A percentile compares a stretch with the other conserved stretches of the same genome.
Evolutionary conservation across 345 rosid species (phyloP).

Genomic region (Combretum micranthum): DNA sequence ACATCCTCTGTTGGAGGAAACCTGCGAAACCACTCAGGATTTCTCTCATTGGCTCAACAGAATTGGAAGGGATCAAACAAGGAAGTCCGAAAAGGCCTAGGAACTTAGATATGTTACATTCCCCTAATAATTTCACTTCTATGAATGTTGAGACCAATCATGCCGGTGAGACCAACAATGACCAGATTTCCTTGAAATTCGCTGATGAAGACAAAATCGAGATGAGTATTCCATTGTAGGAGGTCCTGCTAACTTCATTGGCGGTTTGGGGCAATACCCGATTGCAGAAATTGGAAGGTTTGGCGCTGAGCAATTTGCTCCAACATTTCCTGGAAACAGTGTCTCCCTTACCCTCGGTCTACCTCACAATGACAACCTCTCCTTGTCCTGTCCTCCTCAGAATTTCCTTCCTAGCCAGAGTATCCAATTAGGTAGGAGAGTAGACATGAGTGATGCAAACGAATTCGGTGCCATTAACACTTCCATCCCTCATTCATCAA

Average conservation of each 20-base stretch:
- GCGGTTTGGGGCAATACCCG: constrained; percentile 87
- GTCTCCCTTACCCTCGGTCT: constrained; percentile 92
- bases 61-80: constrained; percentile 67
- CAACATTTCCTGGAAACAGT: constrained; percentile 68
- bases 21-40: constrained; percentile 43
- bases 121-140: constrained; percentile 32
- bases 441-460: constrained; percentile 55
- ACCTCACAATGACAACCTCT: constrained; percentile 81
- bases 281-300: constrained; percentile 80
- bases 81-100: constrained; percentile 77
- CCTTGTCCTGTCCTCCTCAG: constrained; percentile 65
- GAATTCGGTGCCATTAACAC: constrained; percentile 51
- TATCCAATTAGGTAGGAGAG: constrained; percentile 73
- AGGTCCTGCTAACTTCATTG: constrained; percentile 56
- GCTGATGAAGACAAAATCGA: constrained; percentile 50
- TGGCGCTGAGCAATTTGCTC: constrained; percentile 62
- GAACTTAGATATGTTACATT: constrained; percentile 43
- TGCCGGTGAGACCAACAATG: constrained; percentile 37
- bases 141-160: constrained; percentile 37
- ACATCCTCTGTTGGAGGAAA: constrained; percentile 39
- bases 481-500: constrained; percentile 52
- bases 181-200: constrained; percentile 48
- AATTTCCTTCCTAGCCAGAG: constrained; percentile 67
- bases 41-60: constrained; percentile 56
- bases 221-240: constrained; percentile 75